Evolutionary conservation across 805 yeast species (phyloP).

Genomic region (Saccharomycopsis sp.): DNA sequence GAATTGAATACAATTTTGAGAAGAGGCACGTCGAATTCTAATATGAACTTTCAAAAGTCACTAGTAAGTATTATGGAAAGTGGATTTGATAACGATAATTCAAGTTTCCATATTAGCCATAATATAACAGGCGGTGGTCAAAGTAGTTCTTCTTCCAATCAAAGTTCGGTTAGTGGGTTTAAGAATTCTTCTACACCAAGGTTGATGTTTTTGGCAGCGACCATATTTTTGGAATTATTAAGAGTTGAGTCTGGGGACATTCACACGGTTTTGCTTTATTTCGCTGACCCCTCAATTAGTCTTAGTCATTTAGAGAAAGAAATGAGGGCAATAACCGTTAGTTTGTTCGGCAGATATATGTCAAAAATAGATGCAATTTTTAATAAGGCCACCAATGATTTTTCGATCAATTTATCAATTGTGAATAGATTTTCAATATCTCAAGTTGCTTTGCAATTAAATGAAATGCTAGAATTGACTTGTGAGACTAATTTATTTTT

Average conservation of each 20-base stretch:
- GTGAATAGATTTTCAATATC: constrained; percentile 15
- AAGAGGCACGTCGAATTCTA: constrained; percentile 80
- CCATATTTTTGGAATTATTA: constrained; percentile 69
- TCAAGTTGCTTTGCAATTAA: constrained; percentile 57
- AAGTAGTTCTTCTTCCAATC: no score
- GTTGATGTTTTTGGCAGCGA: constrained; percentile 80
- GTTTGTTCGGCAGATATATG: constrained; percentile 8
- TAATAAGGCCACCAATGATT: constrained; percentile 33
- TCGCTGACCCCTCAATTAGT: constrained; percentile 77
- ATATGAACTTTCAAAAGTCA: constrained; percentile 67
- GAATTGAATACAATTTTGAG: constrained; percentile 87
- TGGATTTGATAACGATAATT: constrained; percentile 1
- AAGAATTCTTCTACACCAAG: constrained; percentile 38
- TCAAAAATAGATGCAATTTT: constrained; percentile 3
- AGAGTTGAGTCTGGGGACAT: constrained; percentile 79
- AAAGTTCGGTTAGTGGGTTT: no score
- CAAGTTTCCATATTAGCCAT: constrained; percentile 32
- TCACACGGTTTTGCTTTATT: constrained; percentile 67
- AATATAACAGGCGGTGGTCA: constrained; percentile 24
- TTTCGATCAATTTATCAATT: constrained; percentile 31
- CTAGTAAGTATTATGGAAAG: constrained; percentile 33
- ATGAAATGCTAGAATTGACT: constrained; percentile 57
- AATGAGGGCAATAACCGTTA: constrained; percentile 28
- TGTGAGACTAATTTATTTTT: constrained; percentile 72
- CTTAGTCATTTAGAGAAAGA: constrained; percentile 63